phyloP scores from a whole-genome alignment of 2,329 filamentous ascomycete genomes.

The Aspergillus costaricaensis region DNA sequence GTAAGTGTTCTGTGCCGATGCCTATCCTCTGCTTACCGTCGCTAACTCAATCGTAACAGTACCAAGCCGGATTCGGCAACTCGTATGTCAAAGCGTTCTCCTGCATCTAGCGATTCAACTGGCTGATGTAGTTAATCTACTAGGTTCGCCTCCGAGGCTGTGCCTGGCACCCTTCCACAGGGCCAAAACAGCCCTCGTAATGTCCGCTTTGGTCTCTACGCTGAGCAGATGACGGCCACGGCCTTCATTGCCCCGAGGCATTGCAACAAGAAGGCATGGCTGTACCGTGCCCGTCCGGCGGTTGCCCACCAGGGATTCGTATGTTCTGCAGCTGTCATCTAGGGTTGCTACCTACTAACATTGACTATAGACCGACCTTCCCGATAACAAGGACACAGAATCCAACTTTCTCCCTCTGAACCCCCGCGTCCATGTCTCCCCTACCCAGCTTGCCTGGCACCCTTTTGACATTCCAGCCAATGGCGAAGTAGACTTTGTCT shows the following conservation, averaged over 20 bases:
- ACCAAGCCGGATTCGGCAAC: constrained; percentile 61
- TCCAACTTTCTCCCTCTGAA: constrained; percentile 44
- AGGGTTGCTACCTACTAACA: not conserved
- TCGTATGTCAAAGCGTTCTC: constrained; percentile 30
- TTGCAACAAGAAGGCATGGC: constrained; percentile 61
- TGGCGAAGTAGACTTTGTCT: constrained; percentile 58
- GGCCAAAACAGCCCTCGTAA: constrained; percentile 42
- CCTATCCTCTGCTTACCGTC: not conserved
- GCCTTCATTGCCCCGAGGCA: constrained; percentile 60
- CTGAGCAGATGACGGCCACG: constrained; percentile 57
- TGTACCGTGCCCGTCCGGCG: constrained; percentile 59
- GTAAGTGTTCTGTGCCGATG: constrained; percentile 31
- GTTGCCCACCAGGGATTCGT: constrained; percentile 58
- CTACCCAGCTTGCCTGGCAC: constrained; percentile 60
- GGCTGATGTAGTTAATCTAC: constrained; percentile 28
- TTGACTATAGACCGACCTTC: constrained; percentile 49
- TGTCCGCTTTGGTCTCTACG: constrained; percentile 40
- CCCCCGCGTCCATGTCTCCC: constrained; percentile 56
- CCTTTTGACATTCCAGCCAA: constrained; percentile 54
- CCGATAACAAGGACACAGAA: constrained; percentile 39
- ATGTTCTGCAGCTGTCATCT: constrained; percentile 12
- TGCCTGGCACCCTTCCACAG: constrained; percentile 42
- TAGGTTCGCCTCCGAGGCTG: constrained; percentile 40
- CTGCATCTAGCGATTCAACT: constrained; percentile 23
- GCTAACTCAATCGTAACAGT: constrained; percentile 35